These are phyloP conservation scores for Coniosporium uncinatum DNA, from an alignment of 2,329 filamentous ascomycete genomes.

Conservation along the genomic window DNA sequence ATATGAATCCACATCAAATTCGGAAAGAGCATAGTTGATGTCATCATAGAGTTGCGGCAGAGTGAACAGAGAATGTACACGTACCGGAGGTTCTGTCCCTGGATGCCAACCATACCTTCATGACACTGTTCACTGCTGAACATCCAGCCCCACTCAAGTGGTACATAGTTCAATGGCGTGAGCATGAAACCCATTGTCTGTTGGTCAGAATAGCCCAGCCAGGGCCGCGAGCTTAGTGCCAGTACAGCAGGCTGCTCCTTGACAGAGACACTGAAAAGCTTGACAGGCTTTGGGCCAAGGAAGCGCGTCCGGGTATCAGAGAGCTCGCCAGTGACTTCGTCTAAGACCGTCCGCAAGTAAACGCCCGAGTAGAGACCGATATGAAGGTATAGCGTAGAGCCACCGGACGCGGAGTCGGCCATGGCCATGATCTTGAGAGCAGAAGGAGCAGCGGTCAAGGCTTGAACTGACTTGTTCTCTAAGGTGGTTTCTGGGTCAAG, in stretches of 20 bases:
- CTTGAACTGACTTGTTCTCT: slow-evolving; percentile 92
- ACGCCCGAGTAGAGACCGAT: slow-evolving; percentile 95
- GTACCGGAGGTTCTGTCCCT: slow-evolving; percentile 83
- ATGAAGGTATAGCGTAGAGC: slow-evolving; percentile 87
- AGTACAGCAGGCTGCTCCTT: slow-evolving; percentile 81
- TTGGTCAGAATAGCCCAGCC: slow-evolving; percentile 90
- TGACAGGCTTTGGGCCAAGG: slow-evolving; percentile 84
- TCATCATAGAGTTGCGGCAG: slow-evolving; percentile 51
- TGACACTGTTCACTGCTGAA: slow-evolving; percentile 94
- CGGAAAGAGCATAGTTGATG: slow-evolving; percentile 39
- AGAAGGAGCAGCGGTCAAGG: slow-evolving; percentile 84
- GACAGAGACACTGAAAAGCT: slow-evolving; percentile 86
- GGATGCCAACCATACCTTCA: slow-evolving; percentile 91
- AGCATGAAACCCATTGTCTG: slow-evolving; percentile 86
- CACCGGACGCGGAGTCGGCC: slow-evolving; percentile 87
- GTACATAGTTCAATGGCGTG: slow-evolving; percentile 83
- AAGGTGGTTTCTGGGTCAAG: slow-evolving; percentile 86
- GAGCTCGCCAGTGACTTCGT: slow-evolving; percentile 92
- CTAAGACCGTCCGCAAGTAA: slow-evolving; percentile 90
- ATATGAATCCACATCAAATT: slow-evolving; percentile 38
- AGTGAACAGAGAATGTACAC: slow-evolving; percentile 21
- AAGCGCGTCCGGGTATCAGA: slow-evolving; percentile 95
- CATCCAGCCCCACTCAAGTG: slow-evolving; percentile 91
- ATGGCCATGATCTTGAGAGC: slow-evolving; percentile 90
- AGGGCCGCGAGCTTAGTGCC: slow-evolving; percentile 88